phyloP scores from a whole-genome alignment of 148 eudicot genomes.

The Pouteria glomerata region DNA sequence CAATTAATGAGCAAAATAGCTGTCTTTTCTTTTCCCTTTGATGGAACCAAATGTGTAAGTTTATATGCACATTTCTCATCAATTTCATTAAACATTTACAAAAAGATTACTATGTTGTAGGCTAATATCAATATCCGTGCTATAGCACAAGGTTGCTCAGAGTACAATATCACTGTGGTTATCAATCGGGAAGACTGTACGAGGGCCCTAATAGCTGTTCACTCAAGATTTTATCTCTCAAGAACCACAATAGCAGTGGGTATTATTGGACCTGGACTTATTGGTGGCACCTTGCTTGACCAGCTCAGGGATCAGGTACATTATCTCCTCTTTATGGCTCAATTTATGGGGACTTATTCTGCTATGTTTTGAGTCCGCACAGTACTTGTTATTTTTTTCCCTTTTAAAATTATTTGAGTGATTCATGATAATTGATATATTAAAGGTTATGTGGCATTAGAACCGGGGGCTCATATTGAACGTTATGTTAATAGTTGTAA shows the following conservation, averaged over 20 bases:
- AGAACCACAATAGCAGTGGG: constrained; percentile 94
- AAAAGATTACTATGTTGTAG: constrained; percentile 34
- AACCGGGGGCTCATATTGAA: neutral
- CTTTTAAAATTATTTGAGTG: neutral
- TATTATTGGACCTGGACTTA: constrained; percentile 92
- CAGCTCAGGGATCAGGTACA: constrained; percentile 92
- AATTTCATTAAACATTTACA: neutral
- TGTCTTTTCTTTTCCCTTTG: neutral
- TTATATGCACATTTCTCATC: constrained; percentile 2
- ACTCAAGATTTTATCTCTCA: constrained; percentile 93
- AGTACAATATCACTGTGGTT: constrained; percentile 92
- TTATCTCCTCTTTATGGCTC: neutral
- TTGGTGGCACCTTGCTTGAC: constrained; percentile 88
- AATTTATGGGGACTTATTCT: neutral
- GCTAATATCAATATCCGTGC: constrained; percentile 95
- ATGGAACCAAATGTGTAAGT: neutral
- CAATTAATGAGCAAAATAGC: constrained; percentile 42
- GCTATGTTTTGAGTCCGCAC: neutral
- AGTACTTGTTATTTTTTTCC: neutral
- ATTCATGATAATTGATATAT: neutral
- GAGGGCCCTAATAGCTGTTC: constrained; percentile 85
- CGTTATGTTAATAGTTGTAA: neutral
- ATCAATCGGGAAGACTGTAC: constrained; percentile 86
- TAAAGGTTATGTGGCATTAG: neutral
- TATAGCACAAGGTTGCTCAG: constrained; percentile 99